Evolutionary conservation across 2,329 filamentous ascomycete genomes (phyloP).

Genomic region (Gremmenia infestans): DNA sequence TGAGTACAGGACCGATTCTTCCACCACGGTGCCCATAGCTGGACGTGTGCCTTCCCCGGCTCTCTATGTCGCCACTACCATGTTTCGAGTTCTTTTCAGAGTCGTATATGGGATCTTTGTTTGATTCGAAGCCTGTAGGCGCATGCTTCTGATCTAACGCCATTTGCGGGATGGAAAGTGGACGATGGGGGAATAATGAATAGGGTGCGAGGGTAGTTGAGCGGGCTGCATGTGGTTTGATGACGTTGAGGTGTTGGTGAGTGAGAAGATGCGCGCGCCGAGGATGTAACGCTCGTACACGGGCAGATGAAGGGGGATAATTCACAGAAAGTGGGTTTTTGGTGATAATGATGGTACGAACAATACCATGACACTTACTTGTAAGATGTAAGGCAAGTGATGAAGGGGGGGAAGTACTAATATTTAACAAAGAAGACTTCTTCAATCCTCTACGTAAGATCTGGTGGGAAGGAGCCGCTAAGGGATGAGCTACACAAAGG

Average conservation of each 20-base stretch:
- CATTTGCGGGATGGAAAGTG: slow-evolving; percentile 31
- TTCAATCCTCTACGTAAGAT: too few relatives aligned
- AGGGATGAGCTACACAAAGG: too few relatives aligned
- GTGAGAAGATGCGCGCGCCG: slow-evolving; percentile 3
- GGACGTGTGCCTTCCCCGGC: neutral
- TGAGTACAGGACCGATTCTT: slow-evolving; percentile 29
- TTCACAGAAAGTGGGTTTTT: neutral
- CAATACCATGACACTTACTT: too few relatives aligned
- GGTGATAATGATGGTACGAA: neutral
- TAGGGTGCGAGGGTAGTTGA: slow-evolving; percentile 6
- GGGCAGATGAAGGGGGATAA: neutral
- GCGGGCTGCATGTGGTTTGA: slow-evolving; percentile 19
- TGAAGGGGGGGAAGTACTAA: neutral
- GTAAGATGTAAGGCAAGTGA: too few relatives aligned
- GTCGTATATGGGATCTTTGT: slow-evolving; percentile 2
- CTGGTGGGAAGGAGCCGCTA: too few relatives aligned
- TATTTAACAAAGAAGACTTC: too few relatives aligned
- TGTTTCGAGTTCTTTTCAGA: slow-evolving; percentile 1
- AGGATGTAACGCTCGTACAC: slow-evolving; percentile 10
- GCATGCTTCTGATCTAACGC: slow-evolving; percentile 21
- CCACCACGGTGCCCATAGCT: slow-evolving; percentile 16
- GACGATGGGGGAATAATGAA: slow-evolving; percentile 22
- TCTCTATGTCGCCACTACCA: slow-evolving; percentile 9
- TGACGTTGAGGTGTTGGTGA: neutral
- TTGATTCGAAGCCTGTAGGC: slow-evolving; percentile 3